Evolutionary conservation across 768 basidiomycete species (phyloP).

Genomic region (Coprinopsis cinerea): DNA sequence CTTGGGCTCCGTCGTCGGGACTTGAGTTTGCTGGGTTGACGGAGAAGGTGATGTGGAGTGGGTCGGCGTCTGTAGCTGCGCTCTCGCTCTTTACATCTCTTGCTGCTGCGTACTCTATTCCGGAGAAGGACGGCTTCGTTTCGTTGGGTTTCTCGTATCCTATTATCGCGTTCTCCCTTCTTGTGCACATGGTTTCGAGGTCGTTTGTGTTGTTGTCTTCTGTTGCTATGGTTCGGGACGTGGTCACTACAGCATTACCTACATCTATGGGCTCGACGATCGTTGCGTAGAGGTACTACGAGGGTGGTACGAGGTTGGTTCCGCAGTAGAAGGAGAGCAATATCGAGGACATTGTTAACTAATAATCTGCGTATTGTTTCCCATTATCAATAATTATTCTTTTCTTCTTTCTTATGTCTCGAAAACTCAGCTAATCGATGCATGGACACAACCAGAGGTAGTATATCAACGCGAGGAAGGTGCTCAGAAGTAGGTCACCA

Average conservation of each 20-base stretch:
- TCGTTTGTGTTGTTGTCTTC: neutral
- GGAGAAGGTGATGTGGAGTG: neutral
- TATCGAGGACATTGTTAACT: too few relatives aligned
- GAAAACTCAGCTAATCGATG: too few relatives aligned
- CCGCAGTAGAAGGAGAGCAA: too few relatives aligned
- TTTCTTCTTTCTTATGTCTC: too few relatives aligned
- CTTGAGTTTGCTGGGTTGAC: neutral
- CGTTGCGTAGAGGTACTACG: too few relatives aligned
- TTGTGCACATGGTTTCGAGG: neutral
- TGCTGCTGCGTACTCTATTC: neutral
- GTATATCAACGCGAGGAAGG: too few relatives aligned
- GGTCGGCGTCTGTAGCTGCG: neutral
- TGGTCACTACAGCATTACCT: neutral
- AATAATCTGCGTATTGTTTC: too few relatives aligned
- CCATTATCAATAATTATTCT: too few relatives aligned
- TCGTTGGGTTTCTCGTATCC: neutral
- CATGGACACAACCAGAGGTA: too few relatives aligned
- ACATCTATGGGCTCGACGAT: neutral
- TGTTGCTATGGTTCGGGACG: neutral
- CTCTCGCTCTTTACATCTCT: neutral
- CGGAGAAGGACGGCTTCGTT: neutral
- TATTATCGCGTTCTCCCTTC: neutral
- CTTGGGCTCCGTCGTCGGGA: neutral
- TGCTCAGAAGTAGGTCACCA: too few relatives aligned
- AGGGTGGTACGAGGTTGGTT: too few relatives aligned